Evolutionary conservation across 1,139 yeast species (phyloP).

Genomic region (Pneumocystis jirovecii): DNA sequence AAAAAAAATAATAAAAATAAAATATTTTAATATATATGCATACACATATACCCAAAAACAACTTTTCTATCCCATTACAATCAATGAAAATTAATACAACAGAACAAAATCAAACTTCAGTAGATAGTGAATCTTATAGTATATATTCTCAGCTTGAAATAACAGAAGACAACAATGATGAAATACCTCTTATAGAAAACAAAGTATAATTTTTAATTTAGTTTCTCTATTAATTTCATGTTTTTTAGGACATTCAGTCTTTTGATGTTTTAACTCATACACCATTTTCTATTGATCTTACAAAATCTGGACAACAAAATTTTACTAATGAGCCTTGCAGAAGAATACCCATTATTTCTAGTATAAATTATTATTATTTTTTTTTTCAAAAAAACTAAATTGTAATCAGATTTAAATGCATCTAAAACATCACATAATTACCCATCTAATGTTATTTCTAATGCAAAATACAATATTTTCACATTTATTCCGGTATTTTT

Average conservation of each 20-base stretch:
- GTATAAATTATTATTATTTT: not conserved
- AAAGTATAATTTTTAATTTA: not conserved
- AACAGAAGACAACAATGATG: not conserved
- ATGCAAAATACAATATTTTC: constrained; percentile 83
- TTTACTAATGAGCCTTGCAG: not conserved
- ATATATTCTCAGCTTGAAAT: not conserved
- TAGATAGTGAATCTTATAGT: not conserved
- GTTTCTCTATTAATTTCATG: not conserved
- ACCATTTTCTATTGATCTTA: not conserved
- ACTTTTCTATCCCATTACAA: not conserved
- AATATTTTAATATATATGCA: not conserved
- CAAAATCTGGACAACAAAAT: not conserved
- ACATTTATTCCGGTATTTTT: constrained; percentile 79
- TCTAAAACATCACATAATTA: constrained; percentile 20
- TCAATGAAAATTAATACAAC: not conserved
- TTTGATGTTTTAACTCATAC: not conserved
- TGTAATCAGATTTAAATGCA: not conserved
- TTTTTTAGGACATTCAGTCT: not conserved
- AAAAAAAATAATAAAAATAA: not conserved
- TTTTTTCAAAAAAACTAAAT: not conserved
- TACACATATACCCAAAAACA: not conserved
- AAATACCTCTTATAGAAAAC: not conserved
- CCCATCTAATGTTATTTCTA: constrained; percentile 74
- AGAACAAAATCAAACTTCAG: not conserved
- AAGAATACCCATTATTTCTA: not conserved